These are phyloP conservation scores for Lipomyces yamanashiensis DNA, from an alignment of 805 yeast species.

Conservation along the genomic window DNA sequence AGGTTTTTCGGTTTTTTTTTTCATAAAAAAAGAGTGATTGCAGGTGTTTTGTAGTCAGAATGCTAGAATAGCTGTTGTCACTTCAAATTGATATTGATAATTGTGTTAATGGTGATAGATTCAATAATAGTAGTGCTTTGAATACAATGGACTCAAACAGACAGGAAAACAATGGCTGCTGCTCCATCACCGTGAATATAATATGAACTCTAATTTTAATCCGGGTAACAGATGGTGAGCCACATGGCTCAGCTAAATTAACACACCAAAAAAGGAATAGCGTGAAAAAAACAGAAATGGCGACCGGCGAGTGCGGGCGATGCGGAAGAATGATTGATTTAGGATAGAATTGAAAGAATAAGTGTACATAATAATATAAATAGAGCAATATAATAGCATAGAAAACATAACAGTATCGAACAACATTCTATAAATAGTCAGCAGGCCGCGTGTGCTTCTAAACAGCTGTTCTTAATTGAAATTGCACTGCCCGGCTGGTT, in stretches of 20 bases:
- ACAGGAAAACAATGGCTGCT: not conserved
- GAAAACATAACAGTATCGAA: too few species aligned
- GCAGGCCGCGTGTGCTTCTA: too few species aligned
- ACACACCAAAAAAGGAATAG: not conserved
- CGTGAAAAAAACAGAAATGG: not conserved
- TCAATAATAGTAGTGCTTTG: not conserved
- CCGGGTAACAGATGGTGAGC: not conserved
- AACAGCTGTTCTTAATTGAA: too few species aligned
- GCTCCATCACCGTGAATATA: too few species aligned
- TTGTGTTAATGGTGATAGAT: not conserved
- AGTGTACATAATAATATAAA: too few species aligned
- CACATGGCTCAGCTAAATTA: constrained; percentile 4
- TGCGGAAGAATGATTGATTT: constrained; percentile 1
- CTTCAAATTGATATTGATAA: too few species aligned
- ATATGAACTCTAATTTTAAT: too few species aligned
- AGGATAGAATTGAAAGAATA: too few species aligned
- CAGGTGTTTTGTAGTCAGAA: not conserved
- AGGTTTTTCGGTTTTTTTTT: not conserved
- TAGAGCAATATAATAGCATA: too few species aligned
- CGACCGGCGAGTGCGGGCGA: not conserved
- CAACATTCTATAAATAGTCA: too few species aligned
- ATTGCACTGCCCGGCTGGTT: too few species aligned
- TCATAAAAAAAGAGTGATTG: not conserved
- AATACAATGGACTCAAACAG: not conserved
- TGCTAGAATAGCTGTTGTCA: not conserved